Evolutionary conservation across 2,329 filamentous ascomycete genomes (phyloP).

Genomic region (Hypoxylon sp.): DNA sequence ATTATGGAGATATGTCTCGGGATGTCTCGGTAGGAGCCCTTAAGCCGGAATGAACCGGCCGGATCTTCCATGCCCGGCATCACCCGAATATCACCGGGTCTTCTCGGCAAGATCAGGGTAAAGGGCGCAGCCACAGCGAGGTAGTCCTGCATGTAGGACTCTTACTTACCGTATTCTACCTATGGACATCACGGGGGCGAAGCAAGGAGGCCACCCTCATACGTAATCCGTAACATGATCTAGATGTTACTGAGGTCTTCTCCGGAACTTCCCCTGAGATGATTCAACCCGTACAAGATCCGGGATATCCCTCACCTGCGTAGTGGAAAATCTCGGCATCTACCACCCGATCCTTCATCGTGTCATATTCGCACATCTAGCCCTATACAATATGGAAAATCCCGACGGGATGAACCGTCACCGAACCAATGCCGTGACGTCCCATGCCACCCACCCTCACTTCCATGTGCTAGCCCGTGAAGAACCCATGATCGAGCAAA

Average conservation of each 20-base stretch:
- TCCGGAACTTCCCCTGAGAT: conserved; percentile 16
- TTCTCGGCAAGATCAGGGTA: conserved; percentile 23
- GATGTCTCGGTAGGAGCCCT: conserved; percentile 24
- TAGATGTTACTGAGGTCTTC: neutral
- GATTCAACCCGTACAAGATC: neutral
- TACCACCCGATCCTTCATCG: conserved; percentile 16
- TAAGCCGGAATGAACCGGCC: conserved; percentile 35
- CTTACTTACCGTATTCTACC: neutral
- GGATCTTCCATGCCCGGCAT: conserved; percentile 18
- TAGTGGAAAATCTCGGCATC: conserved; percentile 7
- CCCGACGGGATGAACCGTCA: conserved; percentile 17
- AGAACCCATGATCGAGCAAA: neutral
- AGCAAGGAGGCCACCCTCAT: neutral
- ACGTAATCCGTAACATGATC: conserved; percentile 11
- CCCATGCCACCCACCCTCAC: conserved; percentile 4
- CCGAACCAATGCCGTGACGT: conserved; percentile 2
- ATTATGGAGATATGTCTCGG: conserved; percentile 5
- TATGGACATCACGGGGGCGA: conserved; percentile 9
- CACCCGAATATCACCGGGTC: conserved; percentile 36
- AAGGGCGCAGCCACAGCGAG: neutral
- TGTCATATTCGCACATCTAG: neutral
- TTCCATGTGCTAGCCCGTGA: conserved; percentile 19
- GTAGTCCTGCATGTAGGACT: neutral
- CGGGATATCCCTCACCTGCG: neutral
- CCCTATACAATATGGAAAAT: conserved; percentile 11